Evolutionary conservation across 495 filamentous ascomycete genomes (phyloP).

Genomic region (Neurospora sp.): DNA sequence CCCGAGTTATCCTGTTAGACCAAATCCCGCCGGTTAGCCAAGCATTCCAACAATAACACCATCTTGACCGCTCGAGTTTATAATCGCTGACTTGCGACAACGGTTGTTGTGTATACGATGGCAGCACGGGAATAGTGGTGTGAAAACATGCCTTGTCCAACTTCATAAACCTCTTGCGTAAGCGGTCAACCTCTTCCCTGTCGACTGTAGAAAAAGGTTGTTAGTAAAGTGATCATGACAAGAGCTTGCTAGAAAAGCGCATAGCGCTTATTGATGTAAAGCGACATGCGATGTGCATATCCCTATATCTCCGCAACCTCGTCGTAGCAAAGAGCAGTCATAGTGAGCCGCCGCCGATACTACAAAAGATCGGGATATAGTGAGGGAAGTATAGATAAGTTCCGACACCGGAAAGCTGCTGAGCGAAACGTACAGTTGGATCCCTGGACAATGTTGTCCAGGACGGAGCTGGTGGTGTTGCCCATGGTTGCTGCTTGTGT

Average conservation of each 20-base stretch:
- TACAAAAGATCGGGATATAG: not conserved
- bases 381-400: not conserved
- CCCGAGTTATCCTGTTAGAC: constrained; percentile 78
- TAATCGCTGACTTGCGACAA: not conserved
- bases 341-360: not conserved
- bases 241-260: not conserved
- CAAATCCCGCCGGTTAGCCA: not conserved
- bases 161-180: constrained; percentile 98
- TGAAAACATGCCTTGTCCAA: constrained; percentile 69
- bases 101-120: not conserved
- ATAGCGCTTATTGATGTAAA: not conserved
- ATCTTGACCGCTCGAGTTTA: not conserved
- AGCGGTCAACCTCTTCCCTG: constrained; percentile 87
- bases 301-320: not conserved
- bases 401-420: not conserved
- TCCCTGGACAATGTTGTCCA: constrained; percentile 91
- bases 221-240: not conserved
- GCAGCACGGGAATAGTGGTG: not conserved
- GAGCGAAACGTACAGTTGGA: constrained; percentile 66
- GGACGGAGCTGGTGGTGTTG: constrained; percentile 69
- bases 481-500: constrained; percentile 50
- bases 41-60: not conserved
- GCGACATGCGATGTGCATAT: not conserved
- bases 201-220: constrained; percentile 54
- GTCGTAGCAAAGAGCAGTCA: not conserved